A percentile compares a stretch with the other conserved stretches of the same genome.
Evolutionary conservation across 192 early-diverging fungal genomes (phyloP).

Genomic region (Cetraspora pellucida): DNA sequence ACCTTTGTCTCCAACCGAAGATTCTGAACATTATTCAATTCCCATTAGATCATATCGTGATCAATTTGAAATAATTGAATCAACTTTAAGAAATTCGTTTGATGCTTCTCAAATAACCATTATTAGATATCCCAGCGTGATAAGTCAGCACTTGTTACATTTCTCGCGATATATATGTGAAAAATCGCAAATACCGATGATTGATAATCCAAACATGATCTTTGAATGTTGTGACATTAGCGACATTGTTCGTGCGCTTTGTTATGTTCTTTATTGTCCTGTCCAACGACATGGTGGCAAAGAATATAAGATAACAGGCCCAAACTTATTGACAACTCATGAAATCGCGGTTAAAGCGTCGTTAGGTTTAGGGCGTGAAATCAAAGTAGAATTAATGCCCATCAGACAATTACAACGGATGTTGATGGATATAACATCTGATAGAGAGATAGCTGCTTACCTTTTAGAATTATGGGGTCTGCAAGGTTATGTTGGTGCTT

Average conservation of each 20-base stretch:
- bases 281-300: slow-evolving; percentile 11
- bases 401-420: neutral
- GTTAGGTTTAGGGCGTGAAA: neutral
- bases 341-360: slow-evolving; percentile 9
- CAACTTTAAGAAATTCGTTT: neutral
- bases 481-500: neutral
- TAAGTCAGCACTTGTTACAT: slow-evolving; percentile 4
- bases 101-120: slow-evolving; percentile 2
- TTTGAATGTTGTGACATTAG: slow-evolving; percentile 14
- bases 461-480: slow-evolving; percentile 23
- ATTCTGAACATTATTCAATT: neutral
- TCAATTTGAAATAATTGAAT: slow-evolving; percentile 10
- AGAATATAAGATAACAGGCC: slow-evolving; percentile 8
- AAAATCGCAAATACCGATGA: neutral
- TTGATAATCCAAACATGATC: neutral
- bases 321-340: neutral
- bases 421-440: neutral
- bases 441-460: neutral
- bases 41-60: neutral
- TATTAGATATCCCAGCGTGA: neutral
- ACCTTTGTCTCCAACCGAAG: neutral
- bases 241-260: neutral
- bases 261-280: neutral
- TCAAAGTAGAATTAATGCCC: neutral
- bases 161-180: neutral